These are phyloP conservation scores for Mortierella sp. DNA, from an alignment of 371 early-diverging fungal species.

Conservation along the genomic window DNA sequence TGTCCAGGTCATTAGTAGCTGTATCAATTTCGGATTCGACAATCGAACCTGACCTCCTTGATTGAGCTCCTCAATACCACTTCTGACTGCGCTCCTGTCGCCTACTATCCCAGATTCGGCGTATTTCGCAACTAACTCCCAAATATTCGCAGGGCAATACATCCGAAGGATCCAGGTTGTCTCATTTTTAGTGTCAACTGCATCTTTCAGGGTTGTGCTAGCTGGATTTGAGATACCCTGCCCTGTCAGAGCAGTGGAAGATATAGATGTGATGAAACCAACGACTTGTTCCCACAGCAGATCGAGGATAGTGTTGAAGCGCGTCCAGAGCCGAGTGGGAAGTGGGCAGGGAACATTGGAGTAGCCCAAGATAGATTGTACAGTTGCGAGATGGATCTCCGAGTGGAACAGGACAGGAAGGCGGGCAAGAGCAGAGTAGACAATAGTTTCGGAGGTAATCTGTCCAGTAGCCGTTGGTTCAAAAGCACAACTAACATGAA, in stretches of 20 bases:
- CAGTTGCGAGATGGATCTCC: constrained; percentile 22
- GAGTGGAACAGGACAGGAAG: constrained; percentile 28
- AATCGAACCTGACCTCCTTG: constrained; percentile 8
- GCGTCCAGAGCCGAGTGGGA: constrained; percentile 39
- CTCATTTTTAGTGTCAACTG: background rate
- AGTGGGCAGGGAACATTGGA: constrained; percentile 33
- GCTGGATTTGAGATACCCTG: background rate
- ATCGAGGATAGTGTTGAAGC: constrained; percentile 15
- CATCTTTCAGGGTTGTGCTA: constrained; percentile 6
- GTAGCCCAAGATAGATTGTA: constrained; percentile 24
- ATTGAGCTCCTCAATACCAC: constrained; percentile 1
- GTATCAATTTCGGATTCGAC: constrained; percentile 27
- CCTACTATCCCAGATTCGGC: background rate
- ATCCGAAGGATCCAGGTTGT: constrained; percentile 13
- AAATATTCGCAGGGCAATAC: constrained; percentile 15
- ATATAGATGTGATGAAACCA: background rate
- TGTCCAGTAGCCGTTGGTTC: background rate
- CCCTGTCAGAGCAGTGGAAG: background rate
- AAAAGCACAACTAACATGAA: constrained; percentile 15
- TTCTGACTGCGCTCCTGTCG: background rate
- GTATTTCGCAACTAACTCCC: background rate
- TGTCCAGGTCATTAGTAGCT: constrained; percentile 40
- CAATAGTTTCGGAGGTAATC: background rate
- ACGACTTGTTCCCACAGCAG: constrained; percentile 22
- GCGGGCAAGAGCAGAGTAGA: background rate